Evolutionary conservation across 176 grass and related monocot genomes (phyloP).

Genomic region (Triticum dicoccoides): DNA sequence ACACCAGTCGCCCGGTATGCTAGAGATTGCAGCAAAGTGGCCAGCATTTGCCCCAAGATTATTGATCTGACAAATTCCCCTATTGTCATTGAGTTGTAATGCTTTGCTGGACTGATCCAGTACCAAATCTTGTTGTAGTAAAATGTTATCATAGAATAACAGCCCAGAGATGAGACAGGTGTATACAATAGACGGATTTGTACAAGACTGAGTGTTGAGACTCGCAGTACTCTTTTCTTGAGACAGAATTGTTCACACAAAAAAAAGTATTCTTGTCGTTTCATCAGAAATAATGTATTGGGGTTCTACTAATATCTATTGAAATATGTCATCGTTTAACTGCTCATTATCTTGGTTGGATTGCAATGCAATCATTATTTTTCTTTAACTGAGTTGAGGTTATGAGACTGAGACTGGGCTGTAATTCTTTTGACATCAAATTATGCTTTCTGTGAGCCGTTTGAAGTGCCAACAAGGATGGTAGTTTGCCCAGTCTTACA

Average conservation of each 20-base stretch:
- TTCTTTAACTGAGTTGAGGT: neutral
- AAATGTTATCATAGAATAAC: neutral
- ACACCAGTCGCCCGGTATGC: constrained; percentile 33
- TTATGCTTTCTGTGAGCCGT: neutral
- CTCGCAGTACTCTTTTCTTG: neutral
- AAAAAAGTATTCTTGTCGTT: neutral
- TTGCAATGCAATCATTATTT: neutral
- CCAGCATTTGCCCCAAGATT: constrained; percentile 23
- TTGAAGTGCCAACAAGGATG: neutral
- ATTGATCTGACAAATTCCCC: constrained; percentile 85
- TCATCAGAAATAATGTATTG: neutral
- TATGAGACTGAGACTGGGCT: neutral
- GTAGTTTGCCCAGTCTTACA: neutral
- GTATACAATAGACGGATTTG: neutral
- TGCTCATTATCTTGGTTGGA: neutral
- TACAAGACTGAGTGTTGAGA: neutral
- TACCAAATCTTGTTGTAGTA: neutral
- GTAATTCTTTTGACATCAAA: neutral
- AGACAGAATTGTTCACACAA: neutral
- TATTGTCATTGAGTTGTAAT: constrained; percentile 57
- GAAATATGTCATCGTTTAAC: neutral
- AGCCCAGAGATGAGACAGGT: neutral
- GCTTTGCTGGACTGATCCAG: neutral
- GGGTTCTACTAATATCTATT: neutral
- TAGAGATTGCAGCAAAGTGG: constrained; percentile 13